Evolutionary conservation across 2,329 filamentous ascomycete genomes (phyloP).

Genomic region (Macrophomina phaseolina): DNA sequence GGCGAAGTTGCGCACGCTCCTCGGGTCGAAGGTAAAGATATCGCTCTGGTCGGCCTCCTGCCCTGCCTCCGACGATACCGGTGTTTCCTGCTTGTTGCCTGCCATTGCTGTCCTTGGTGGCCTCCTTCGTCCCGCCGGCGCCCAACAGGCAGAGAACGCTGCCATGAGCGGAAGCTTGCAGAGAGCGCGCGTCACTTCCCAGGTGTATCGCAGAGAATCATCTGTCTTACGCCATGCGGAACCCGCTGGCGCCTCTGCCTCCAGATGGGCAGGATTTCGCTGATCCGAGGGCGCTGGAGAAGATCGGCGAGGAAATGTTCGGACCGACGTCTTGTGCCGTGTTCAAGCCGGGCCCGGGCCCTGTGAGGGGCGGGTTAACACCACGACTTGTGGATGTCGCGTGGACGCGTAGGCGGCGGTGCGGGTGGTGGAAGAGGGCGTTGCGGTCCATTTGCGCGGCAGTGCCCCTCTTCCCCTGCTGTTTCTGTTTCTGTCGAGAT

Average conservation of each 20-base stretch:
- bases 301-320: conserved; percentile 48
- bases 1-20: not conserved
- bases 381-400: conserved; percentile 59
- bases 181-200: too few species aligned
- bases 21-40: not conserved
- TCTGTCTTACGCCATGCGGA: not conserved
- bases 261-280: conserved; percentile 36
- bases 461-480: too few species aligned
- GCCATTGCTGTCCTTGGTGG: too few species aligned
- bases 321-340: conserved; percentile 34
- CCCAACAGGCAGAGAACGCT: too few species aligned
- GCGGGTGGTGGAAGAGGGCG: conserved; percentile 27
- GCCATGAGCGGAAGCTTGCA: too few species aligned
- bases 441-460: too few species aligned
- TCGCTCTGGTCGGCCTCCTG: too few species aligned
- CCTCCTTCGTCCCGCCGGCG: too few species aligned
- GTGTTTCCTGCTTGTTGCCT: too few species aligned
- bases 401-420: conserved; percentile 63
- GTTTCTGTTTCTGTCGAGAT: too few species aligned
- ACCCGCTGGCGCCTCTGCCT: not conserved
- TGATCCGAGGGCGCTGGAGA: conserved; percentile 49
- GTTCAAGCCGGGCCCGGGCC: not conserved
- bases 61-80: too few species aligned
- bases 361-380: conserved; percentile 46
- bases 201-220: too few species aligned